Evolutionary conservation across 2,329 filamentous ascomycete genomes (phyloP).

Genomic region (Microcera coccophila): DNA sequence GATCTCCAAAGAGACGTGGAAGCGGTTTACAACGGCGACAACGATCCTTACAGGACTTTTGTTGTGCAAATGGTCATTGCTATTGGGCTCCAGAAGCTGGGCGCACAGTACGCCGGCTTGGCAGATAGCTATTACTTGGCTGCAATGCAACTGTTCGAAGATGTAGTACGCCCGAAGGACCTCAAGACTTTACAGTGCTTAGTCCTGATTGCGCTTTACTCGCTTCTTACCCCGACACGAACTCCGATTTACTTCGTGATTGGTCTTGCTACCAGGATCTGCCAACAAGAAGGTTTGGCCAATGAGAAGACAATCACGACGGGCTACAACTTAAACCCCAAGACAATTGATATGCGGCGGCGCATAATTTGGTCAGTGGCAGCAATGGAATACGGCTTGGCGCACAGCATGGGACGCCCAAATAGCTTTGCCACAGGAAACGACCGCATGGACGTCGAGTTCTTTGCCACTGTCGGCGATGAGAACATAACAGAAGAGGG

Average conservation of each 20-base stretch:
- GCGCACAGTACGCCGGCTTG: slow-evolving; percentile 82
- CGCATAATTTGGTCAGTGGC: slow-evolving; percentile 84
- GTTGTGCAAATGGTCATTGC: slow-evolving; percentile 87
- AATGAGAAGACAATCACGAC: slow-evolving; percentile 82
- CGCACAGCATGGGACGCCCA: slow-evolving; percentile 83
- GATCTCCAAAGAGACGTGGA: slow-evolving; percentile 72
- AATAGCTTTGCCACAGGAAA: slow-evolving; percentile 77
- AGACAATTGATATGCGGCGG: slow-evolving; percentile 85
- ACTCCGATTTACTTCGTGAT: slow-evolving; percentile 93
- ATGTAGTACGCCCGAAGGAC: slow-evolving; percentile 82
- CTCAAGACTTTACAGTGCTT: slow-evolving; percentile 87
- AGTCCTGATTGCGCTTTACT: slow-evolving; percentile 83
- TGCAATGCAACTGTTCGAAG: slow-evolving; percentile 79
- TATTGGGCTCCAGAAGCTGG: slow-evolving; percentile 89
- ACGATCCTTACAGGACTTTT: slow-evolving; percentile 81
- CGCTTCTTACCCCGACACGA: slow-evolving; percentile 82
- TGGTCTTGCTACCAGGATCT: slow-evolving; percentile 80
- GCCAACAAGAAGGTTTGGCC: slow-evolving; percentile 80
- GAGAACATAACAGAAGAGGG: slow-evolving; percentile 75
- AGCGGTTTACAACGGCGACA: slow-evolving; percentile 72
- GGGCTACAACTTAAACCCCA: slow-evolving; percentile 59
- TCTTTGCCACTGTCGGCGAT: slow-evolving; percentile 80
- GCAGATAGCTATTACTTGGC: slow-evolving; percentile 94
- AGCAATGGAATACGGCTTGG: slow-evolving; percentile 83
- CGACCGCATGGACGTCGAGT: slow-evolving; percentile 80